Base-by-base conservation (phyloP, 352 stramenopile species). In the Thraustochytrium striatum region DNA sequence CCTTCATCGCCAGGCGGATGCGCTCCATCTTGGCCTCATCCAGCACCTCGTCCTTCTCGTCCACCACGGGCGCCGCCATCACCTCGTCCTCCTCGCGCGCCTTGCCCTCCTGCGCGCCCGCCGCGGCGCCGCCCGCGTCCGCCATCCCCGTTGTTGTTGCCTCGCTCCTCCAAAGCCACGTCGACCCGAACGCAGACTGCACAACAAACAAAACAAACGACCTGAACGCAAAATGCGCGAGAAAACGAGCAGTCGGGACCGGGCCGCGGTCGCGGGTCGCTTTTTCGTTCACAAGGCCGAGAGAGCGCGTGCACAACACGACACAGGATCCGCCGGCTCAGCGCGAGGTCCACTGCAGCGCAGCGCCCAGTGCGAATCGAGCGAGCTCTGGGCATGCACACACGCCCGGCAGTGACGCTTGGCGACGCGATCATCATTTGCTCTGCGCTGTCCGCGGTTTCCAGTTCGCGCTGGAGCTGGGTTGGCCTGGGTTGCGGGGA, bases 41-140 rank as follows among this genome's bases (percentile, higher is more conserved):
- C 44, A 75, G 43, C 43, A 43, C 65, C 52, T 75, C 65, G 41
- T 75, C 65, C 65, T 62, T 61, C 16, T 75, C 65, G 35, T 75
- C 65, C 65, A 75, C 65, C 35, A 39, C 32, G 11, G 65, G 65
- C 50, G 44, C 44, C 5, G 65, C 16, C 65, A 75, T 58, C 65
- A 75, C 30, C 44, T 75, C 5, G 21, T 75, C 65, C 32, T 65
- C 65, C 30, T 55, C 59, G 33, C 13, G 35, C 7, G 11, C 3
- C 13, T 30, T 16, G 30, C 21, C 59, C 41, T 9, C 59, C 8
- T 1, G 38, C 36, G 33, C 16, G 35, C 35, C 36, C 59, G 41
- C 33, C 16, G 5, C 9, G 35, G 16, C 38, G 7, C 21, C 33
- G 5, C 3, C 3, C 21, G 59, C 38, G n/a, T 55, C 47, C 47